Base-by-base conservation (phyloP, 345 rosid genomes). In the Populus nigra region DNA sequence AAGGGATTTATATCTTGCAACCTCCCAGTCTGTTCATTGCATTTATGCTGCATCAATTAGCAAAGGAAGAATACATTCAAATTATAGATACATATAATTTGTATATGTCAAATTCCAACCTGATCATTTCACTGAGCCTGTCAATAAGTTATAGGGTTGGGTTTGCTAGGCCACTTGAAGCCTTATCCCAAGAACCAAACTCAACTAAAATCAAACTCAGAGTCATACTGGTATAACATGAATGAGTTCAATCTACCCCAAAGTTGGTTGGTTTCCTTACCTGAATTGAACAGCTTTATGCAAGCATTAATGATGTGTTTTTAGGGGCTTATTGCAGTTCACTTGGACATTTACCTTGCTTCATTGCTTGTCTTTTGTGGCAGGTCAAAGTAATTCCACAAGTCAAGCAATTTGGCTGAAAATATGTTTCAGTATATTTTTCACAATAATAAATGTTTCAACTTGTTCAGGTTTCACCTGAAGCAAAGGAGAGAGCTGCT, bases 401-500 rank as follows among this genome's bases (percentile, higher is more conserved):
- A 53, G n/a, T 5, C 55, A 25, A 68, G 72, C 49, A 62, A 33
- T 72, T 43, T 69, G 31, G 53, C 65, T 29, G 39, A n/a, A 50
- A 45, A 43, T 31, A 49, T 53, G 9, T 5, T 33, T 53, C n/a
- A 18, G 59, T 53, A 22, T 18, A 2, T 20, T 20, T 53, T 22
- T 53, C 59, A 53, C 59, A 13, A 53, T 31, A 22, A 16, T 68
- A 27, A 36, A 36, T 61, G 23, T 69, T 39, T 22, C 9, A 57
- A 72, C 57, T 73, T 74, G 66, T 76, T 69, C 87, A 93, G 98
- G 96, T 91, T 78, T 78, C 91, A n/a, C 87, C 88, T 38, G 97
- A 93, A 87, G 88, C 89, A 45, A 93, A 90, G 85, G 83, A 82
- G 78, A 93, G 87, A 87, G 94, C 96, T 27, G 96, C 90, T 16